Base-by-base conservation (phyloP, 306 rosid species). In the Quercus variabilis region DNA sequence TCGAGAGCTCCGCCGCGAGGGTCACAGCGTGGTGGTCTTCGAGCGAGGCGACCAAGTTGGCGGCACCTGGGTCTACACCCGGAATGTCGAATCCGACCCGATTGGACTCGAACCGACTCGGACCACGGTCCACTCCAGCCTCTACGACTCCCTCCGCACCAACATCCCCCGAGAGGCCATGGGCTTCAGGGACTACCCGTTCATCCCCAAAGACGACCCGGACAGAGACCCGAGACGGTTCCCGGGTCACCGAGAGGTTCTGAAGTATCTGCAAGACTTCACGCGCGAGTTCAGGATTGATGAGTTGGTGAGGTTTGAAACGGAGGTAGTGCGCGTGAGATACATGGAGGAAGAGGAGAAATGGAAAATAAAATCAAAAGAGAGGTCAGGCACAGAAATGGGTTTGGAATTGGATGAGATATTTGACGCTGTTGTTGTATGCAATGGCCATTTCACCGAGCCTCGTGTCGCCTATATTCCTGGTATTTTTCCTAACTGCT, bases 131-230 rank as follows among this genome's bases (percentile, higher is more conserved):
- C 90, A 90, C n/a, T 68, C 91, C 69, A 92, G 96, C 81, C 87
- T 94, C 68, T 94, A 92, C 86, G 67, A 78, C 10, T 88, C 92
- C 55, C 95, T 94, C 30, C 91, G 97, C 74, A 89, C 94, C 49
- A 94, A 94, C 70, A 82, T 90, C 35, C 92, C 98, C 13, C 85
- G 97, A 81, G 96, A 94, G 71, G 6, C 52, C 21, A 94, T 94
- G 97, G 91, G 96, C 15, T 87, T 87, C 60, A 55, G 59, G 35
- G 96, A 92, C 68, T 94, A 84, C 84, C 97, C 94, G 4, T 92
- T 92, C 80, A 80, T 43, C 70, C 74, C 73, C 54, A 80, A 70
- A 19, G 86, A 87, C 1, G 86, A 52, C 57, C 73, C 82, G 6
- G 85, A 74, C 15, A 87, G 90, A 57, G 94, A 92, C 68, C 67